Base-by-base conservation (phyloP, 2,329 filamentous ascomycete species). In the Pseudocercospora eumusae region DNA sequence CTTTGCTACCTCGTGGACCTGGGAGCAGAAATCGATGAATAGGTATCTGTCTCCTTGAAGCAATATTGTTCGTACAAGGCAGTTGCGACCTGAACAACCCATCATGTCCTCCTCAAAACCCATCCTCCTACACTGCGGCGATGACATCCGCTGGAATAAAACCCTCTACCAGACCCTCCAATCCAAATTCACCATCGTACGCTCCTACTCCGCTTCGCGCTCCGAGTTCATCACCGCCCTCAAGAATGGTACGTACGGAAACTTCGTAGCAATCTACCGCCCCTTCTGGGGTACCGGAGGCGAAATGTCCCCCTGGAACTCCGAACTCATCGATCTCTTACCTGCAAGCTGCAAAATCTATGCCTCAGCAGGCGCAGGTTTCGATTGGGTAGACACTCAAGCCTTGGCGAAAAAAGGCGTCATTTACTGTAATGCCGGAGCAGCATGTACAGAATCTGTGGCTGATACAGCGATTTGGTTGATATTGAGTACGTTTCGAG, bases 351-450 rank as follows among this genome's bases (percentile, higher is more conserved):
- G 84, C 63, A 82, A 79, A 64, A 80, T 88, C 15, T 86, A 82
- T 72, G 83, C 85, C 15, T 83, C 80, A 15, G 85, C 86, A 1
- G 85, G 85, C 2, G 85, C 85, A 13, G 84, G 86, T 2, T 88
- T 85, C 72, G 84, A 88, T 72, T 87, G 85, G 84, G 84, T 83
- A 4, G 82, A 88, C 72, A 83, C 83, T 25, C 79, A 84, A 69
- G 74, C 84, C 0, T 72, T 92, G 59, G 88, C 84, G 0, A 78
- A 84, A 64, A 81, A 81, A 71, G 88, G 86, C 40, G 84, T 90
- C 64, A 76, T 88, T 56, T 92, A 91, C 76, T 91, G 88, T 79
- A 91, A 92, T 76, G 83, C 86, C 2, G 88, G 88, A 1, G 82
- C 86, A 1, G 88, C 88, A 0, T 88, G 87, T 36, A 87, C 87